Conservation (phyloP, 2,329 filamentous ascomycete genomes). For the Fusarium sambucinum region DNA sequence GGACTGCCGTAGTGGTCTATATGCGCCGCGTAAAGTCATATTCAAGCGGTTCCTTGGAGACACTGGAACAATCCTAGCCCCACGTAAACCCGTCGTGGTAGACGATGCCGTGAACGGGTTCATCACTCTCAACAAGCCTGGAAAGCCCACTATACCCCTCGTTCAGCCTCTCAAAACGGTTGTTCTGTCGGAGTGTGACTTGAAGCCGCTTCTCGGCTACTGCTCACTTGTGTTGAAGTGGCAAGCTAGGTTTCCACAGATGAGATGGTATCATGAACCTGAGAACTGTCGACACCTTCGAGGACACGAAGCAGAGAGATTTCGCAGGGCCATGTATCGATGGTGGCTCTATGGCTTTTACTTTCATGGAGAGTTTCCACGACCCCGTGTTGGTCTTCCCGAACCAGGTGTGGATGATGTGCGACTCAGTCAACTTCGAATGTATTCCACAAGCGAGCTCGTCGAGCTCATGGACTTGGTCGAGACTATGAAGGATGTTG, state of each 20-base stretch:
- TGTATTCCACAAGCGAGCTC: slow-evolving; percentile 58
- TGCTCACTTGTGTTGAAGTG: slow-evolving; percentile 55
- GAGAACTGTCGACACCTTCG: slow-evolving; percentile 60
- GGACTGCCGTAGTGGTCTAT: slow-evolving; percentile 49
- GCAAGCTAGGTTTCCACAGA: slow-evolving; percentile 57
- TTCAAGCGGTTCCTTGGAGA: slow-evolving; percentile 55
- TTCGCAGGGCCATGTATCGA: slow-evolving; percentile 63
- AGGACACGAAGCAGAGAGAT: slow-evolving; percentile 58
- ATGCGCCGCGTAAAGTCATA: slow-evolving; percentile 55
- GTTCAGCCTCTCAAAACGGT: slow-evolving; percentile 40
- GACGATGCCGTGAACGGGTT: slow-evolving; percentile 32
- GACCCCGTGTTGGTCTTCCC: slow-evolving; percentile 54
- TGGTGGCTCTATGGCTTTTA: slow-evolving; percentile 68
- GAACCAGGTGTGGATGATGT: slow-evolving; percentile 57
- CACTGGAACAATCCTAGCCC: slow-evolving; percentile 46
- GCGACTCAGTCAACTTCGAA: slow-evolving; percentile 59
- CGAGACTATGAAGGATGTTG: slow-evolving; percentile 58
- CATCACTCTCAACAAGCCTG: slow-evolving; percentile 39
- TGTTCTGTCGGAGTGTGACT: slow-evolving; percentile 51
- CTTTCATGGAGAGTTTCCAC: slow-evolving; percentile 61
- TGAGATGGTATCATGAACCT: slow-evolving; percentile 61
- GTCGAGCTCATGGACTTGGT: slow-evolving; percentile 61
- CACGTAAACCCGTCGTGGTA: slow-evolving; percentile 16
- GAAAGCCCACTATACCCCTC: slow-evolving; percentile 24
- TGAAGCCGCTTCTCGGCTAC: slow-evolving; percentile 51